Evolutionary conservation across 495 filamentous ascomycete genomes (phyloP).

Genomic region (Lepidopterella palustris): DNA sequence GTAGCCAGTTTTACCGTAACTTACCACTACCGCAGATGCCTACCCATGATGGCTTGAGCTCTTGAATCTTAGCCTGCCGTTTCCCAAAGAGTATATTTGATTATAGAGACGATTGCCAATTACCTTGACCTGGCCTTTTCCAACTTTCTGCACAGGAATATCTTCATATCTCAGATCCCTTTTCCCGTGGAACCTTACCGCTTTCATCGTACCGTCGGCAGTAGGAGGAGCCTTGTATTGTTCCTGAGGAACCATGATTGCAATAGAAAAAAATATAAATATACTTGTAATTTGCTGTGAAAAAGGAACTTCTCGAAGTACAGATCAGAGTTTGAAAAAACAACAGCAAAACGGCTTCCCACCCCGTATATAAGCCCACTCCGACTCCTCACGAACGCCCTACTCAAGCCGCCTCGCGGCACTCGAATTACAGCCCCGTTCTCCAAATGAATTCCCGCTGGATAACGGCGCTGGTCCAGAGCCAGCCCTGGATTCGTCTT

Average conservation of each 20-base stretch:
- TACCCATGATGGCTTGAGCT: constrained; percentile 49
- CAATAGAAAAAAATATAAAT: background rate
- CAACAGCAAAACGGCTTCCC: background rate
- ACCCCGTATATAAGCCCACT: background rate
- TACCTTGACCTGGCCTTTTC: constrained; percentile 35
- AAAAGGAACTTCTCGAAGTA: background rate
- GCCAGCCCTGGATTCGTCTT: no score
- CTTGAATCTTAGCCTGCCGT: background rate
- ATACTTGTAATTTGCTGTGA: background rate
- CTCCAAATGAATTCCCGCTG: background rate
- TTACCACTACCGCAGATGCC: constrained; percentile 54
- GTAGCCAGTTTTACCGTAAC: background rate
- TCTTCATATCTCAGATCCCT: constrained; percentile 36
- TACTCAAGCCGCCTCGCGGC: background rate
- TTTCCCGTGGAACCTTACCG: constrained; percentile 37
- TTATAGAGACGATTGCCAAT: background rate
- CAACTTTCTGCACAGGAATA: constrained; percentile 33
- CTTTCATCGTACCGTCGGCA: constrained; percentile 32
- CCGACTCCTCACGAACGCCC: background rate
- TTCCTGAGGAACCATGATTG: constrained; percentile 19
- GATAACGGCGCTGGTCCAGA: background rate
- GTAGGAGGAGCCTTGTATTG: constrained; percentile 22
- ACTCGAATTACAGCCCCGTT: background rate
- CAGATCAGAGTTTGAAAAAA: background rate
- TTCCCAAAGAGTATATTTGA: background rate